phyloP scores from a whole-genome alignment of 2,329 filamentous ascomycete species.

The Paracoccidioides lutzii region DNA sequence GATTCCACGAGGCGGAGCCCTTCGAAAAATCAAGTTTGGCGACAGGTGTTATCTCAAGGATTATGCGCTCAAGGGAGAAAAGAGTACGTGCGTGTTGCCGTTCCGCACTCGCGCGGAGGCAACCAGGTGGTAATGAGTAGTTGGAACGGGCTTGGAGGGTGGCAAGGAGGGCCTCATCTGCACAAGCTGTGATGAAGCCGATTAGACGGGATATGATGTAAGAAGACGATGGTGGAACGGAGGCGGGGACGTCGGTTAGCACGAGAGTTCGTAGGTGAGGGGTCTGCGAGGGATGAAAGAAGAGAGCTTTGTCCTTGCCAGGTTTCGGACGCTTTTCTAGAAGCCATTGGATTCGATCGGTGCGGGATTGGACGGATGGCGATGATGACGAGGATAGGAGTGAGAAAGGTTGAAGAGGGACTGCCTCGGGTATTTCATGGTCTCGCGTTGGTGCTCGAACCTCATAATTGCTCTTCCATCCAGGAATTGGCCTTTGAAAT shows the following conservation, averaged over 20 bases:
- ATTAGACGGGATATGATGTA: conserved; percentile 34
- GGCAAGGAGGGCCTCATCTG: conserved; percentile 42
- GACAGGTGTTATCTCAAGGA: conserved; percentile 40
- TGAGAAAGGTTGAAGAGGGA: background rate
- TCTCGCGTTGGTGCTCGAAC: background rate
- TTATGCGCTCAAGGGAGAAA: conserved; percentile 43
- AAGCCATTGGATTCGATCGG: conserved; percentile 25
- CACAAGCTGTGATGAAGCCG: conserved; percentile 44
- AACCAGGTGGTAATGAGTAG: conserved; percentile 47
- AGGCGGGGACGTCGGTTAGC: conserved; percentile 43
- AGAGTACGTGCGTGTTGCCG: conserved; percentile 37
- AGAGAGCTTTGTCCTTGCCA: conserved; percentile 18
- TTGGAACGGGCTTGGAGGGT: conserved; percentile 41
- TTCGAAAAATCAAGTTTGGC: conserved; percentile 10
- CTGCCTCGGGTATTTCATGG: background rate
- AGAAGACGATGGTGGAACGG: conserved; percentile 31
- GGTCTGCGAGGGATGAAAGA: conserved; percentile 43
- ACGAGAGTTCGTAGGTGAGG: conserved; percentile 43
- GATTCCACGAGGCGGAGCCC: conserved; percentile 24
- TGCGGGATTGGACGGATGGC: conserved; percentile 15
- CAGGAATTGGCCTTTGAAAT: background rate
- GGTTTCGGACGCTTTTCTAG: conserved; percentile 27
- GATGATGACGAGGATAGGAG: conserved; percentile 8
- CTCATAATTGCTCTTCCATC: background rate
- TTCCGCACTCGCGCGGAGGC: conserved; percentile 37